Conservation (phyloP, 179 eudicot species). For the Patellifolia procumbens region DNA sequence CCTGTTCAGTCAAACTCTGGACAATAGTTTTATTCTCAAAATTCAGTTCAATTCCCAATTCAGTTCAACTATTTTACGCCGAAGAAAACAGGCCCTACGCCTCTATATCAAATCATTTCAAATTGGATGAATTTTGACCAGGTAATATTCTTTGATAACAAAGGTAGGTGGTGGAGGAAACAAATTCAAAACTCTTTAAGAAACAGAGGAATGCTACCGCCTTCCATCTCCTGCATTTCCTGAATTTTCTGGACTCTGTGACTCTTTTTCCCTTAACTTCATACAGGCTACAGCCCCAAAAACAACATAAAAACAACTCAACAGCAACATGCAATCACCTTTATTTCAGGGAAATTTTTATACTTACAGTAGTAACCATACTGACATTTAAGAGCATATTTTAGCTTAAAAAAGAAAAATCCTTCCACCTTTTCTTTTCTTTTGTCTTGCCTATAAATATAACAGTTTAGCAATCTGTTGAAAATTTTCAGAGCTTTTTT, state of each 20-base stretch:
- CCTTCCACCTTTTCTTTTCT: not conserved
- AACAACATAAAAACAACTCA: not conserved
- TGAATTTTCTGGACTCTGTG: not conserved
- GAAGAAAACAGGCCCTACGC: too few relatives aligned
- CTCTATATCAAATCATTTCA: too few relatives aligned
- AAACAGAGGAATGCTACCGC: too few relatives aligned
- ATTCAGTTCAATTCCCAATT: too few relatives aligned
- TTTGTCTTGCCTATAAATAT: conserved; percentile 1
- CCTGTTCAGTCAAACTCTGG: too few relatives aligned
- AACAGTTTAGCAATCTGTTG: conserved; percentile 13
- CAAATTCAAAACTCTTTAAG: too few relatives aligned
- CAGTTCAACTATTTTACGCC: too few relatives aligned
- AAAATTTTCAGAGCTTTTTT: not conserved
- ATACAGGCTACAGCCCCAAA: not conserved
- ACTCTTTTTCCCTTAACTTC: not conserved
- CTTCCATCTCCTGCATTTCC: too few relatives aligned
- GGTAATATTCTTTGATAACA: too few relatives aligned
- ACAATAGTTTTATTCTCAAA: too few relatives aligned
- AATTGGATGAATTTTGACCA: too few relatives aligned
- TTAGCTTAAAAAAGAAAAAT: conserved; percentile 15
- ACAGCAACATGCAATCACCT: not conserved
- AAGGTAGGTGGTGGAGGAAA: too few relatives aligned
- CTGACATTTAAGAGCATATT: conserved; percentile 30
- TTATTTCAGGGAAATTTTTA: not conserved
- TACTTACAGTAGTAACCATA: conserved; percentile 18